Conservation (phyloP, 2,329 filamentous ascomycete species). For the Dryadomyces quercus-mongolicae region DNA sequence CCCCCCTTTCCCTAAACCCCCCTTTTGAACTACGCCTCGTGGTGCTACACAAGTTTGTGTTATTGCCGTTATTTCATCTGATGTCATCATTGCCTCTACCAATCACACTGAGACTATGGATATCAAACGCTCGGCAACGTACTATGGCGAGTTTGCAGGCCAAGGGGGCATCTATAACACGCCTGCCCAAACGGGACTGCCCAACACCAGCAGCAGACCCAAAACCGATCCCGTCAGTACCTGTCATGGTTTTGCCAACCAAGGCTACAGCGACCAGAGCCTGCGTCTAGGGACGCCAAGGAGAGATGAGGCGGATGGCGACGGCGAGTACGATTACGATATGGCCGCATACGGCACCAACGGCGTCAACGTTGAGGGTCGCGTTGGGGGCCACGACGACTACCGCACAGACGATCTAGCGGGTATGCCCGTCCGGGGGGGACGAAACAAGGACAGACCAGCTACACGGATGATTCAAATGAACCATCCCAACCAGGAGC, state of each 20-base stretch:
- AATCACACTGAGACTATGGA: conserved; percentile 5
- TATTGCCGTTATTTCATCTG: neutral
- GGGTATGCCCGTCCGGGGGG: conserved; percentile 3
- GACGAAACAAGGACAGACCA: conserved; percentile 6
- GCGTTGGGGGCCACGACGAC: neutral
- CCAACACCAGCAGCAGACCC: neutral
- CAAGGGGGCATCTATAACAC: conserved; percentile 6
- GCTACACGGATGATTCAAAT: conserved; percentile 9
- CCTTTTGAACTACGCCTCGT: neutral
- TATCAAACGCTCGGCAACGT: conserved; percentile 9
- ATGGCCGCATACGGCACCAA: neutral
- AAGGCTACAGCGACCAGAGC: neutral
- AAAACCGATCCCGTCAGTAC: neutral
- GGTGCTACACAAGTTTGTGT: neutral
- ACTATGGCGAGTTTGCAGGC: conserved; percentile 6
- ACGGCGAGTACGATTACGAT: conserved; percentile 11
- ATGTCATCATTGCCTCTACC: conserved; percentile 5
- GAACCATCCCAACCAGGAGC: conserved; percentile 7
- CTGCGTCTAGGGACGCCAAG: conserved; percentile 4
- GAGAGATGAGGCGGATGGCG: conserved; percentile 5
- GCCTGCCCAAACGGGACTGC: neutral
- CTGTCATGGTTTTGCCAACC: neutral
- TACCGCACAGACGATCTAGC: conserved; percentile 1
- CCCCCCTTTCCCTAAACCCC: neutral
- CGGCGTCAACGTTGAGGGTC: conserved; percentile 1